Evolutionary conservation across 73 alveolate genomes (phyloP), one percentile per base, ranked within the genome.

Genomic region (Breviolum minutum): DNA sequence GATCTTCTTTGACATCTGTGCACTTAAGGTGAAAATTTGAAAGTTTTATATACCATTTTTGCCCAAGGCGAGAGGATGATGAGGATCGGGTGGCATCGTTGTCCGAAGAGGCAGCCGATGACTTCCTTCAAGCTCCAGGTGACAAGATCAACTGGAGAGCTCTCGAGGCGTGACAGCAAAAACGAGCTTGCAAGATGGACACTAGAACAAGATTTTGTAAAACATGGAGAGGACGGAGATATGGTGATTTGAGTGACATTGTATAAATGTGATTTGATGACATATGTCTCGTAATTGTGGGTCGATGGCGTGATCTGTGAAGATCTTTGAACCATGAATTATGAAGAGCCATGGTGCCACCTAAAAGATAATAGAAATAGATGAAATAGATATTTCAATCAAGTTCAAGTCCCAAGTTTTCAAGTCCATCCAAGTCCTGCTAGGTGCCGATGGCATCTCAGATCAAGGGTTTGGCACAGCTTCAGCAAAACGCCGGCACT

Each of bases 401-500:
- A 13, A n/a, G 27, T 79, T 29, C 63, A 32, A n/a, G 24, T 7
- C 6, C 63, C 2, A 27, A n/a, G n/a, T n/a, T n/a, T 79, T 29
- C 63, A 32, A n/a, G 24, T 7, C 6, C 63, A 0, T 1, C n/a
- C n/a, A n/a, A n/a, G 14, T 20, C 30, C 40, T 22, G 85, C 64
- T 30, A 94, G 99, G 99, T 94, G 85, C 99, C 99, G 16, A 26
- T 80, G 94, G 99, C 99, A 7, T 94, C 99, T 13, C 99, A 94
- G 94, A 94, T 94, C 86, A 77, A 66, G 64, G 99, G 99, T 73
- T 10, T 94, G 74, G 99, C 99, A 0, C 99, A 94, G 94, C 85
- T 94, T 64, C 99, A 94, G 74, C 99, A 94, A 73, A 92, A 92
- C 27, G 98, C 98, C 8, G 98, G 98, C 98, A 92, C 98, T 68